Percentiles rank a stretch among this genome's conserved stretches.
phyloP scores from a whole-genome alignment of 2,329 filamentous ascomycete species.

The Emmonsiellopsis sp. region DNA sequence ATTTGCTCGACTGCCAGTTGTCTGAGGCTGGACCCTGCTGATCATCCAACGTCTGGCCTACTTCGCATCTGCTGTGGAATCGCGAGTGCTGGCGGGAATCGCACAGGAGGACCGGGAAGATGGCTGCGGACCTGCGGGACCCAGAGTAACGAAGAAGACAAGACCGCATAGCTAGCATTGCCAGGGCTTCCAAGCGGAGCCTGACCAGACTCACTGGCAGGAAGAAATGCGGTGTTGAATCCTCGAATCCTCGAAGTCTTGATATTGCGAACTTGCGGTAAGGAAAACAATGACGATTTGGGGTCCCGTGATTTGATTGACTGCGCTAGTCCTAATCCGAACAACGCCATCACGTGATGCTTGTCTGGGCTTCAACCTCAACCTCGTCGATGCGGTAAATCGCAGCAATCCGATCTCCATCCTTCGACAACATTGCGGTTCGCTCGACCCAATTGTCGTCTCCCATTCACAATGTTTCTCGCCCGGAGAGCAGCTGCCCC shows the following conservation, averaged over 20 bases:
- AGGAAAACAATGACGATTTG: neutral
- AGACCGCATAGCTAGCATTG: neutral
- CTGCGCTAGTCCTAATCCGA: neutral
- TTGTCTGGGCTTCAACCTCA: neutral
- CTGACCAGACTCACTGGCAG: neutral
- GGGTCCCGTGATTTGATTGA: neutral
- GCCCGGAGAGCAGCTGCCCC: constrained; percentile 32
- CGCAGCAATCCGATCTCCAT: neutral
- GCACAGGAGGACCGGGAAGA: neutral
- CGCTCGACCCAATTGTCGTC: neutral
- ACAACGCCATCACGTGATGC: neutral
- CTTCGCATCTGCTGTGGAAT: no score
- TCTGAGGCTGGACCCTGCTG: no score
- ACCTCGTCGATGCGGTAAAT: neutral
- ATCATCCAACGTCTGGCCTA: no score
- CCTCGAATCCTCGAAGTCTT: no score
- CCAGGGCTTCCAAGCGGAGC: neutral
- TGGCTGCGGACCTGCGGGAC: neutral
- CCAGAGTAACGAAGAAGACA: neutral
- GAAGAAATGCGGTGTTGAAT: neutral
- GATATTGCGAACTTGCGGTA: neutral
- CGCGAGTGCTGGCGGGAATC: no score
- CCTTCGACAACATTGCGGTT: constrained; percentile 1
- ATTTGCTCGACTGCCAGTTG: no score
- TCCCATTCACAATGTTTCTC: constrained; percentile 27